Evolutionary conservation across 1,139 yeast genomes (phyloP).

Genomic region (Pichia sp.): DNA sequence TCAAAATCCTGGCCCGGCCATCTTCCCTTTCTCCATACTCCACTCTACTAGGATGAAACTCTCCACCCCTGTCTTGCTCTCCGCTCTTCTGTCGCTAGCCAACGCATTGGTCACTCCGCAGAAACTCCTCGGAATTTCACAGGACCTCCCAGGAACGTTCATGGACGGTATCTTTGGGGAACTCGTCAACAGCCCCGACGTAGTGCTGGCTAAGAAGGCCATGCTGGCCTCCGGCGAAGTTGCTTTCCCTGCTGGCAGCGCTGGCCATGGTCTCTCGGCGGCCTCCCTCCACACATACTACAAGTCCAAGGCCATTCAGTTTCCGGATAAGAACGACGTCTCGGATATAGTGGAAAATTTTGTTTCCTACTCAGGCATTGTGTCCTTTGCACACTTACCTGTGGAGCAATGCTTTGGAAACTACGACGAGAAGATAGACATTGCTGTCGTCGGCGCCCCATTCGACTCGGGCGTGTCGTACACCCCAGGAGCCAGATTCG

Average conservation of each 20-base stretch:
- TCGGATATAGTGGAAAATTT: conserved; percentile 22
- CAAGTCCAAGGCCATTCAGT: conserved; percentile 21
- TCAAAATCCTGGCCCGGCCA: background rate
- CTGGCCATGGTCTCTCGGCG: background rate
- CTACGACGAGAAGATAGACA: conserved; percentile 32
- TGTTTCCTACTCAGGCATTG: conserved; percentile 40
- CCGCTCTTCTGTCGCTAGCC: background rate
- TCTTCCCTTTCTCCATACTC: background rate
- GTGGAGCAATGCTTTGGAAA: conserved; percentile 38
- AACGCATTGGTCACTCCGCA: conserved; percentile 5
- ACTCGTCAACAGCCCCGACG: conserved; percentile 17
- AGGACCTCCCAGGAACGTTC: conserved; percentile 18
- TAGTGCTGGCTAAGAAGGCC: background rate
- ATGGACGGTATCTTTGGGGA: conserved; percentile 34
- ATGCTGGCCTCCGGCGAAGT: background rate
- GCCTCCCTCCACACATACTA: conserved; percentile 14
- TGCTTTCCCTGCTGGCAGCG: background rate
- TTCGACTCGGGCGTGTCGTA: conserved; percentile 49
- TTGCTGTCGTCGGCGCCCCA: conserved; percentile 51
- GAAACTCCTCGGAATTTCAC: background rate
- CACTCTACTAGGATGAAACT: background rate
- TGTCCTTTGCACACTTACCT: conserved; percentile 44
- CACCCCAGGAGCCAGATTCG: conserved; percentile 49
- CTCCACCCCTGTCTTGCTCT: background rate
- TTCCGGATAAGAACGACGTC: conserved; percentile 33